Base-by-base conservation (phyloP, 495 filamentous ascomycete genomes). In the Penicillium parvum region DNA sequence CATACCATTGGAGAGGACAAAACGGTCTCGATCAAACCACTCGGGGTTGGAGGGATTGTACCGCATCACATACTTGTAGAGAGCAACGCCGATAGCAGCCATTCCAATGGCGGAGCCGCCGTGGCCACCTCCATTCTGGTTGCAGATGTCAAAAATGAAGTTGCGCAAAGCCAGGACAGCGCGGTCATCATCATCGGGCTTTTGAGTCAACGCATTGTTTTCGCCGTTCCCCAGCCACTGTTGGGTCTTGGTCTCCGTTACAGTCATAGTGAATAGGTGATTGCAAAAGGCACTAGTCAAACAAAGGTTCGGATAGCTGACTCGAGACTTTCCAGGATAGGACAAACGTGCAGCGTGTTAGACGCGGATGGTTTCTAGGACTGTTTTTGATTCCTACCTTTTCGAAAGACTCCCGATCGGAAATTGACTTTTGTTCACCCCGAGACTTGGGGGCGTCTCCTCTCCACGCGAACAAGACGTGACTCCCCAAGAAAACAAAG, bases 21-120 rank as follows among this genome's bases (percentile, higher is more conserved):
- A 94, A 68, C 88, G 75, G 69, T 94, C 88, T 32, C 88, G 76
- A 73, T 91, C 89, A 51, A 86, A 53, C 87, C 86, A 94, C 34
- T 87, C 73, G 22, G 88, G 84, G 73, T 88, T 90, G 74, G 88
- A 88, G 33, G 88, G 88, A 77, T 92, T 92, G 73, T 90, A 92
- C 40, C 64, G 86, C 88, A 94, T 86, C 72, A 90, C 82, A 60
- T 83, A 85, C 73, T 89, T 89, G 68, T 81, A 94, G 41, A 94
- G 79, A 50, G 91, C 83, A 72, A 92, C 88, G 61, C 88, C 81
- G 55, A 86, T 77, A 29, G 88, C 86, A 48, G 88, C 88, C 86
- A 94, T 85, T 66, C 86, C 86, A 83, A 94, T 91, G 49, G 88
- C 88, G 37, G 87, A 86, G 68, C 70, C 72, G 7, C 68, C 70